Base-by-base conservation (phyloP, 495 filamentous ascomycete species). In the Lindgomyces ingoldianus region DNA sequence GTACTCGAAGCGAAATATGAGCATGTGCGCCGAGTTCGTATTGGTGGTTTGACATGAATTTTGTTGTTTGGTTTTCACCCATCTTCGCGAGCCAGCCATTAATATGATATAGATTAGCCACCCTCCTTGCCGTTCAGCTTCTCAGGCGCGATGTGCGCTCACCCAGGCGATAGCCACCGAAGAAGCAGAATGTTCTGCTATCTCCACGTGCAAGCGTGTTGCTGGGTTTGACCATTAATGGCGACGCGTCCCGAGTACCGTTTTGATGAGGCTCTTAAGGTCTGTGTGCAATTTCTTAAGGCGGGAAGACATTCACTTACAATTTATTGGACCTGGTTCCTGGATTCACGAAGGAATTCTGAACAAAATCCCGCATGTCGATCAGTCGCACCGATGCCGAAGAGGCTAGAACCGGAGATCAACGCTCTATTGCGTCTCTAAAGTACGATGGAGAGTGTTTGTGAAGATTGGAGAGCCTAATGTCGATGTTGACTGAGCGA, bases 231-330 rank as follows among this genome's bases (percentile, higher is more conserved):
- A 4, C 8, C 12, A 50, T 45, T 19, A 8, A 48, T 11, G n/a
- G n/a, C 30, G 57, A 50, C 44, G 57, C 57, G 45, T 60, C 57
- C 57, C 57, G 45, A 26, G 44, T 26, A 60, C 57, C 57, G 50
- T 60, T 58, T 14, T 49, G 4, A 9, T 39, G 25, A 33, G 30
- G 19, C 12, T 55, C 26, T 50, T 22, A 19, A n/a, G 46, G 9
- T 44, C 29, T 44, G 57, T 39, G 21, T 49, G 42, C 16, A 9
- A 36, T 41, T 3, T 55, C 6, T 50, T 50, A 25, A 24, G 18
- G 45, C 45, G 25, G 18, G 36, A 48, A 6, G 25, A 6, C 14
- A 26, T 50, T 55, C 52, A 49, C 57, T 50, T 18, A 46, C 24
- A 49, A 49, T 45, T 6, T 60, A 19, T 25, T 45, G 18, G 39